These are phyloP conservation scores for Thermothelomyces thermophilus DNA, from an alignment of 2,329 filamentous ascomycete species.

Conservation along the genomic window DNA sequence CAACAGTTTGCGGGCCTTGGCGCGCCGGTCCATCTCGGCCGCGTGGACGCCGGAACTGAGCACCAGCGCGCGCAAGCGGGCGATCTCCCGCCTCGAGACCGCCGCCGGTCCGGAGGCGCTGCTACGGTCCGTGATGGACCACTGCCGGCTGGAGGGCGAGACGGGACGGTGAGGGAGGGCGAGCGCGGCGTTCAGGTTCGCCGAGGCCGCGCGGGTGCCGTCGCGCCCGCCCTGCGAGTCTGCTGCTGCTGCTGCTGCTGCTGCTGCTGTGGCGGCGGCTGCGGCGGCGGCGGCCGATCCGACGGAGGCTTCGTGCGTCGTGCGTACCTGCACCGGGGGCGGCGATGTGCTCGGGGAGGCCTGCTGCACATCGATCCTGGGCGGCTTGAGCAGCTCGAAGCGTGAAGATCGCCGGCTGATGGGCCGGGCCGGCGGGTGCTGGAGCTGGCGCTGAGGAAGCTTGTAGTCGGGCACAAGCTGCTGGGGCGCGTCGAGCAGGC, in stretches of 20 bases:
- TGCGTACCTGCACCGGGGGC: conserved; percentile 22
- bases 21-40: conserved; percentile 65
- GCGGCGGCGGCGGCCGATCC: conserved; percentile 34
- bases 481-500: conserved; percentile 48
- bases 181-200: conserved; percentile 31
- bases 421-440: conserved; percentile 27
- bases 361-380: conserved; percentile 41
- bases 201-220: conserved; percentile 30
- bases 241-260: no score
- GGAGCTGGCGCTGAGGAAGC: conserved; percentile 20
- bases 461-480: conserved; percentile 39
- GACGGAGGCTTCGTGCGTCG: conserved; percentile 29
- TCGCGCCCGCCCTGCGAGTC: conserved; percentile 32
- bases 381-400: conserved; percentile 44
- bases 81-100: conserved; percentile 66
- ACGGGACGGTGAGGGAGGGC: conserved; percentile 24
- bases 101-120: conserved; percentile 30
- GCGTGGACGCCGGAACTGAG: conserved; percentile 87
- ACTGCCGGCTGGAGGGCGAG: conserved; percentile 34
- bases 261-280: no score
- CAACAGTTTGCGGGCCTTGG: conserved; percentile 42
- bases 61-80: conserved; percentile 68
- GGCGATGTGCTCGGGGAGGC: conserved; percentile 36
- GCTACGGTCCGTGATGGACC: conserved; percentile 45
- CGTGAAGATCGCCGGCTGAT: conserved; percentile 38